These are phyloP conservation scores for Pythium angustatum DNA, from an alignment of 352 stramenopile species.

Conservation along the genomic window DNA sequence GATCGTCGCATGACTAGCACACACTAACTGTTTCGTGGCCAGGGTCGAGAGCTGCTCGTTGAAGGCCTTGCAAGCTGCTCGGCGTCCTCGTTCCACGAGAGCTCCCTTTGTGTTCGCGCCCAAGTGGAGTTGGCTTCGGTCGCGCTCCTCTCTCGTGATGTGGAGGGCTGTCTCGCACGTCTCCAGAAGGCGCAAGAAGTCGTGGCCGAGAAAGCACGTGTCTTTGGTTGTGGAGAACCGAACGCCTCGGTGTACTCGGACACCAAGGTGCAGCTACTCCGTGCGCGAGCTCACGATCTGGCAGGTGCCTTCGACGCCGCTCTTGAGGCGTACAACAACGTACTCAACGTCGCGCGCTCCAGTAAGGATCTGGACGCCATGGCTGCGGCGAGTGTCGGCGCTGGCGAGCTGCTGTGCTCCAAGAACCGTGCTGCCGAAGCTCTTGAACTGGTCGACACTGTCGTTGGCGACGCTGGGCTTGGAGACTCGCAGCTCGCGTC, in stretches of 20 bases:
- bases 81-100: constrained; percentile 70
- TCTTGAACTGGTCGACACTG: constrained; percentile 32
- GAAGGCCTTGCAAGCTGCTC: constrained; percentile 62
- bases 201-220: constrained; percentile 44
- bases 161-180: constrained; percentile 61
- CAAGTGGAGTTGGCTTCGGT: constrained; percentile 59
- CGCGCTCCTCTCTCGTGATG: constrained; percentile 44
- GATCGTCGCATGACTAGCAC: too few species aligned
- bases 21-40: too few species aligned
- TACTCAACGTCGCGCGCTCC: constrained; percentile 19
- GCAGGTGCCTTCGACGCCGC: constrained; percentile 48
- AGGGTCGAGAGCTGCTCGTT: constrained; percentile 52
- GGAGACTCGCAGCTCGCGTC: constrained; percentile 30
- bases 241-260: constrained; percentile 54
- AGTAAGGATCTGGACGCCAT: constrained; percentile 29
- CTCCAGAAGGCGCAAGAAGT: constrained; percentile 44
- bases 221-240: constrained; percentile 40
- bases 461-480: background rate
- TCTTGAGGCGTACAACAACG: constrained; percentile 42
- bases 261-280: constrained; percentile 52
- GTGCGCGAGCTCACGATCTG: constrained; percentile 53
- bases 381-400: constrained; percentile 38
- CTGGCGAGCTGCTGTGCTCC: constrained; percentile 46
- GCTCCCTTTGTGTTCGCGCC: constrained; percentile 50
- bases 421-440: constrained; percentile 39